Conservation (phyloP, 495 filamentous ascomycete species). For the Amniculicola lignicola region DNA sequence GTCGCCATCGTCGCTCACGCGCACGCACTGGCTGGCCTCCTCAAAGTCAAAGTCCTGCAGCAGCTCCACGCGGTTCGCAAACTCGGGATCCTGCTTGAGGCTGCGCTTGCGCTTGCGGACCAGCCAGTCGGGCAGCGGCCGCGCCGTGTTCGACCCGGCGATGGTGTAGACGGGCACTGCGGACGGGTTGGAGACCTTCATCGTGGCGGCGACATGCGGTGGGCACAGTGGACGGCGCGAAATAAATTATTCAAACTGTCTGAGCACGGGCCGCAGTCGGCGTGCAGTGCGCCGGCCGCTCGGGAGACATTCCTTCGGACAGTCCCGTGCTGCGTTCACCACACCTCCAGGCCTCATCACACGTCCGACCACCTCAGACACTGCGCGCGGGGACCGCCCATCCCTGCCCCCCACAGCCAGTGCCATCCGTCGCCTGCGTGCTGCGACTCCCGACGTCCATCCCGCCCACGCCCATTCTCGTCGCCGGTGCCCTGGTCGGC, state of each 20-base stretch:
- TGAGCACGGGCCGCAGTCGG: no score
- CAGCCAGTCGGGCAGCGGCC: constrained; percentile 93
- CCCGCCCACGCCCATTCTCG: background rate
- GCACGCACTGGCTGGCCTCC: constrained; percentile 89
- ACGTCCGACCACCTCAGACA: background rate
- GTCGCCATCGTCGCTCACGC: constrained; percentile 91
- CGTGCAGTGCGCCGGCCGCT: no score
- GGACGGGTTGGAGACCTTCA: constrained; percentile 87
- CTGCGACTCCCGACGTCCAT: background rate
- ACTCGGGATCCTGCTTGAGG: constrained; percentile 89
- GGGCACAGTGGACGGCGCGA: no score
- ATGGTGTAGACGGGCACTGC: constrained; percentile 94
- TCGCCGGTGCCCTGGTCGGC: background rate
- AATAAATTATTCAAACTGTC: no score
- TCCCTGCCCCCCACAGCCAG: background rate
- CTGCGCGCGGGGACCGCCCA: background rate
- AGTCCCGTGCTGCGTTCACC: background rate
- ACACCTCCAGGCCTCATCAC: background rate
- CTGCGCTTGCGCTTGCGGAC: constrained; percentile 86
- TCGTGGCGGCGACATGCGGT: constrained; percentile 44
- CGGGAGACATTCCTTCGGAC: no score
- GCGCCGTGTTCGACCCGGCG: constrained; percentile 83
- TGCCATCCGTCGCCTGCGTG: background rate
- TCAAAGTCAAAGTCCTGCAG: constrained; percentile 98
- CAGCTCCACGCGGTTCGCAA: constrained; percentile 87